Percentiles rank a stretch among this genome's conserved stretches.
phyloP scores from a whole-genome alignment of 208 protist species.

The Wallacemonas sp. region DNA sequence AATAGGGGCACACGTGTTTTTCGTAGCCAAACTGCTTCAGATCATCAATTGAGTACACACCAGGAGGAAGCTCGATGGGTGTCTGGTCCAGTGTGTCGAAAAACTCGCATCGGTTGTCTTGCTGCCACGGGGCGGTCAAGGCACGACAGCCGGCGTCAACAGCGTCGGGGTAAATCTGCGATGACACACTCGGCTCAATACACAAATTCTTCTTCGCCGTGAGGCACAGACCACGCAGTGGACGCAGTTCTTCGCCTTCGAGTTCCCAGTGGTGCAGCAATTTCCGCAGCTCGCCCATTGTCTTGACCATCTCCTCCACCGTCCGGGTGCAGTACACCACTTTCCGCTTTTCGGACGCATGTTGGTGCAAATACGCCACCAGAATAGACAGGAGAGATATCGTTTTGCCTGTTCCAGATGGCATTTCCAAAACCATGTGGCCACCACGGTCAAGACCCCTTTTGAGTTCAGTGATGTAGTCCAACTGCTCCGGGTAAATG shows the following conservation, averaged over 20 bases:
- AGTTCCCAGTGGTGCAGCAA: constrained; percentile 77
- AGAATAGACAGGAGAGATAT: constrained; percentile 98
- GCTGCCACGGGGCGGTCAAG: constrained; percentile 94
- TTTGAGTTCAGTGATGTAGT: constrained; percentile 98
- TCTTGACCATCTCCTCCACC: constrained; percentile 98
- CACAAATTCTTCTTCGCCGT: constrained; percentile 96
- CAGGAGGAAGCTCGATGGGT: constrained; percentile 80
- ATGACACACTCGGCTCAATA: constrained; percentile 89
- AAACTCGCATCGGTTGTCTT: constrained; percentile 61
- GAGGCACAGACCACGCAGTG: constrained; percentile 81
- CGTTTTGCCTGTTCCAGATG: constrained; percentile 99
- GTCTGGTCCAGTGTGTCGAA: constrained; percentile 76
- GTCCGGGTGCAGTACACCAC: constrained; percentile 99
- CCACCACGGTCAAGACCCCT: constrained; percentile 92
- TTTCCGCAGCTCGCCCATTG: constrained; percentile 92
- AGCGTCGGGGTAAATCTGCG: constrained; percentile 61
- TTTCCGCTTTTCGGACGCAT: constrained; percentile 93
- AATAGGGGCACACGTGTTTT: constrained; percentile 96
- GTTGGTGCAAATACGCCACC: constrained; percentile 91
- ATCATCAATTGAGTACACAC: constrained; percentile 97
- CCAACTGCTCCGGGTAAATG: constrained; percentile 99
- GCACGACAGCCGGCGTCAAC: constrained; percentile 95
- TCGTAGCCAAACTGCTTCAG: constrained; percentile 91
- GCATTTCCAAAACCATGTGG: constrained; percentile 99
- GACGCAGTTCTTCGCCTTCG: constrained; percentile 48